Percentiles rank a stretch among this genome's conserved stretches.
Conservation (phyloP, 1,284 basidiomycete genomes). For the Leucoagaricus sp. region DNA sequence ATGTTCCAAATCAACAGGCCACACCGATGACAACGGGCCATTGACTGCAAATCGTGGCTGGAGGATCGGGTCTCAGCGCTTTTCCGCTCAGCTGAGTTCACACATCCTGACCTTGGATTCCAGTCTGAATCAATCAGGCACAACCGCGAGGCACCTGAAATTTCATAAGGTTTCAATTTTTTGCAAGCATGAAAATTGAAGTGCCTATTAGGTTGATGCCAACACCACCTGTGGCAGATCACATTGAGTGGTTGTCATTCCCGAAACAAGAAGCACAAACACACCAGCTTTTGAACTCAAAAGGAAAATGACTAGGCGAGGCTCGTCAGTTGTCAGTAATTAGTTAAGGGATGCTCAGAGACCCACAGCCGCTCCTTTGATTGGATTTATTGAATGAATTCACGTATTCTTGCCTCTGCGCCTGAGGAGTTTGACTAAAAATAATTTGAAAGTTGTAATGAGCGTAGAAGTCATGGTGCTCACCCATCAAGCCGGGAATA, state of each 20-base stretch:
- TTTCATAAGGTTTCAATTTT: not conserved
- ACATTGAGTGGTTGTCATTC: not conserved
- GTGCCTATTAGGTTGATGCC: constrained; percentile 86
- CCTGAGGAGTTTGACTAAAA: constrained; percentile 73
- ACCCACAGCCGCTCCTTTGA: constrained; percentile 67
- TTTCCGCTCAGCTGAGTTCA: not conserved
- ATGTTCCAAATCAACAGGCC: constrained; percentile 2
- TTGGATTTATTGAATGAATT: constrained; percentile 80
- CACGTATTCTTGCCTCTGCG: constrained; percentile 83
- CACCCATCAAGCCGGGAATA: constrained; percentile 91
- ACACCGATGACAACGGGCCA: constrained; percentile 95
- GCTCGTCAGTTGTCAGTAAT: constrained; percentile 5
- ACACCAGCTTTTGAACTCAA: constrained; percentile 91
- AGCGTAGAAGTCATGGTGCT: constrained; percentile 16
- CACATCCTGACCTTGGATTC: constrained; percentile 76
- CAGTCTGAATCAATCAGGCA: constrained; percentile 93
- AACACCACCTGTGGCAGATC: constrained; percentile 63
- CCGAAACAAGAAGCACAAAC: constrained; percentile 13
- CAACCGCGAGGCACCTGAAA: constrained; percentile 76
- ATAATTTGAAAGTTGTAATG: constrained; percentile 5
- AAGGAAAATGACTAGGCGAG: constrained; percentile 81
- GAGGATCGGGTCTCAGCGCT: not conserved
- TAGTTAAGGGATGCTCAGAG: not conserved
- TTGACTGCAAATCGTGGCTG: constrained; percentile 92
- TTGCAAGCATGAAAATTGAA: not conserved